phyloP scores from a whole-genome alignment of 345 rosid genomes.

The Eucalyptus decipiens region DNA sequence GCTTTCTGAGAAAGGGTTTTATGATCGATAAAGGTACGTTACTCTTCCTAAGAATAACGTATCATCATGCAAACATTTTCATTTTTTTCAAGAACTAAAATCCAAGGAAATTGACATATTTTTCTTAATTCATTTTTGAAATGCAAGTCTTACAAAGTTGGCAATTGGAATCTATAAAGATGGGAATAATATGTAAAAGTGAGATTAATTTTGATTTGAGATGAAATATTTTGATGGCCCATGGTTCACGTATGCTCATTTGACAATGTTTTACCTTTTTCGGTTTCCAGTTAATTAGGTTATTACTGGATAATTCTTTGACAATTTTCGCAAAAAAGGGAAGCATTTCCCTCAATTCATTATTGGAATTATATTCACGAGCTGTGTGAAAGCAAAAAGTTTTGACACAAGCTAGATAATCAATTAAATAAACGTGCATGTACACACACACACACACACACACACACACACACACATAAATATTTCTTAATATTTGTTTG shows the following conservation, averaged over 20 bases:
- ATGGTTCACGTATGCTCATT: neutral
- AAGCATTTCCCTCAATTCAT: neutral
- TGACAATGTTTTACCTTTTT: neutral
- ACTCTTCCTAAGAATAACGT: neutral
- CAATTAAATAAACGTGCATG: neutral
- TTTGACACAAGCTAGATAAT: neutral
- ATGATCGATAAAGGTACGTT: neutral
- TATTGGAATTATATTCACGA: neutral
- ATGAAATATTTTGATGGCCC: neutral
- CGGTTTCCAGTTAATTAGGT: neutral
- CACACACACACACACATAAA: neutral
- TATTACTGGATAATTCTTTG: neutral
- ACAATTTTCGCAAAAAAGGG: neutral
- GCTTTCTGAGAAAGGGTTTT: neutral
- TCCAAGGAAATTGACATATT: neutral
- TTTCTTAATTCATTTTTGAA: neutral
- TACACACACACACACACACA: neutral
- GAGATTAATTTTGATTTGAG: neutral
- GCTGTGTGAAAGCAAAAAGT: neutral
- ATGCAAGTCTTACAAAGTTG: neutral
- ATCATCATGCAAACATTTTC: neutral
- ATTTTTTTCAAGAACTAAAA: neutral
- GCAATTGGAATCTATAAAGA: neutral
- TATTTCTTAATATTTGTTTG: neutral
- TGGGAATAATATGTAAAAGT: neutral